Percentiles rank a stretch among this genome's conserved stretches.
These are phyloP conservation scores for Solanum phureja DNA, from an alignment of 257 asterid species.

Conservation along the genomic window DNA sequence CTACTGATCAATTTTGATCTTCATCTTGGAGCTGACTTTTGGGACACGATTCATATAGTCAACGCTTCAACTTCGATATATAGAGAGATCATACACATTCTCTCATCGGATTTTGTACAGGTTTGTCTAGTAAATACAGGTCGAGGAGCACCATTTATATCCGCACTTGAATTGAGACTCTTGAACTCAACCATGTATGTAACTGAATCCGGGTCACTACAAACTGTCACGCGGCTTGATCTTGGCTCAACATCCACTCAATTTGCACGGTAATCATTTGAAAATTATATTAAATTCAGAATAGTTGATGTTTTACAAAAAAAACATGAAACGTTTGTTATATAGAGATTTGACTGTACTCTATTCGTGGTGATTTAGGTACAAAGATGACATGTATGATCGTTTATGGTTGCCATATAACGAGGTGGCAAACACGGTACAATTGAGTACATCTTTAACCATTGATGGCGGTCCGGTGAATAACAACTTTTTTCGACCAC, in stretches of 20 bases:
- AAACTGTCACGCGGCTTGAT: neutral
- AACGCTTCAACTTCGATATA: neutral
- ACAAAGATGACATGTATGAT: neutral
- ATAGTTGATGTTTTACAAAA: too few species aligned
- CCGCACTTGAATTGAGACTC: conserved; percentile 19
- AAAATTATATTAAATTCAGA: too few species aligned
- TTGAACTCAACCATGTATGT: neutral
- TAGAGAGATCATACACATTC: conserved; percentile 19
- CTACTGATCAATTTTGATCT: neutral
- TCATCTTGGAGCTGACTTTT: conserved; percentile 1
- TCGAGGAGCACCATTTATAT: conserved; percentile 24
- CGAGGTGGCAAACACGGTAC: neutral
- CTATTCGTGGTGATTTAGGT: neutral
- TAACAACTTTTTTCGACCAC: neutral
- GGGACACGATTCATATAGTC: neutral
- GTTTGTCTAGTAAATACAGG: conserved; percentile 22
- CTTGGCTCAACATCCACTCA: neutral
- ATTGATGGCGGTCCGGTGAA: too few species aligned
- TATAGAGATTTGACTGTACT: too few species aligned
- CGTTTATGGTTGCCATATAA: neutral
- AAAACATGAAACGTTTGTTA: too few species aligned
- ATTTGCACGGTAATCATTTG: neutral
- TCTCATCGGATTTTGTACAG: conserved; percentile 15
- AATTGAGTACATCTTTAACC: neutral
- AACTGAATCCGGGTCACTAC: neutral